Base-by-base conservation (phyloP, 768 basidiomycete species). In the Rhizopogon vinicolor region DNA sequence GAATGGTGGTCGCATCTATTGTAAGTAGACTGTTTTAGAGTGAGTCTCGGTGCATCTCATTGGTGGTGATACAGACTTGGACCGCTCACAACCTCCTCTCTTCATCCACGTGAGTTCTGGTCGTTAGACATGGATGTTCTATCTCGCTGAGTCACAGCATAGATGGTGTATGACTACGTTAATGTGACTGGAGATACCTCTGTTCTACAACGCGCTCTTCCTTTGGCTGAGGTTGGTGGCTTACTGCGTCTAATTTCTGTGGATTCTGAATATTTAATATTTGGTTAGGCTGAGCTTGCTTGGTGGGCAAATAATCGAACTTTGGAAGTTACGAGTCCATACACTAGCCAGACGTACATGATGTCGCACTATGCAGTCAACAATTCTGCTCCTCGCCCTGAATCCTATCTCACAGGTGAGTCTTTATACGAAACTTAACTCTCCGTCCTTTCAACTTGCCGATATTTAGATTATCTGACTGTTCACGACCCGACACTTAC, bases 81-180 rank as follows among this genome's bases (percentile, higher is more conserved):
- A 95, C 63, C 83, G 95, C 55, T 95, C 92, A n/a, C 93, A 96
- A 64, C 93, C 93, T 13, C 94, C 94, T 4, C 65, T 96, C 31
- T 96, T 96, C 73, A 83, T 89, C 53, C 86, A 86, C 63, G 89
- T 88, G 55, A 53, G 78, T 64, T 4, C 12, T 35, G 41, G 14
- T 44, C 1, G 5, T 41, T 46, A 5, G 7, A 6, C 19, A 4
- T 35, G 31, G 42, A 8, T 46, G 14, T 42, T 25, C 16, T 28
- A n/a, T 39, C 16, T 9, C 19, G 37, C 52, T 49, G 18, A 49
- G 33, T 16, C 14, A 5, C 39, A 31, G 16, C 44, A 19, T 61
- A 93, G 87, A 97, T 98, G 93, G 75, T 98, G 28, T 77, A 81
- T n/a, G 81, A 83, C n/a, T 97, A 98, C 65, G 80, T 96, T 48